Base-by-base conservation (phyloP, 305 asterid species). In the Fraxinus albicans region DNA sequence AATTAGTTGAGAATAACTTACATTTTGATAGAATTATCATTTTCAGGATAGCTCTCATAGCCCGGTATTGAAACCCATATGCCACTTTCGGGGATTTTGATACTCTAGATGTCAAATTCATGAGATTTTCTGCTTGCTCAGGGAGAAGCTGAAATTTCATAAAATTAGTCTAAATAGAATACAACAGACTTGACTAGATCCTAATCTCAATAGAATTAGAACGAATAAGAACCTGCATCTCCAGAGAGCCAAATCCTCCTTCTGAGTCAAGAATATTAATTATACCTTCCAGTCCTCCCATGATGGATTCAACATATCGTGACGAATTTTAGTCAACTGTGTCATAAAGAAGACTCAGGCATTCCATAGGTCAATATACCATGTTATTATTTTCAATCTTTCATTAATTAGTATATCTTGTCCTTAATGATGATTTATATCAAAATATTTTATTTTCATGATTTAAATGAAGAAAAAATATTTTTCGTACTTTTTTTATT, bases 231-330 rank as follows among this genome's bases (percentile, higher is more conserved):
- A 96, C 99, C 99, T 95, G 98, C 94, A 91, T 93, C 91, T 97
- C 99, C 85, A 97, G 89, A 70, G 97, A 93, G 79, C 99, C 98
- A 90, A 97, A 97, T 84, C 99, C 99, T 85, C 98, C 99, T 86
- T 94, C 99, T 0, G 99, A 97, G 86, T 95, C 98, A 4, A 97
- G 99, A 83, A 97, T 97, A 90, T 96, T 96, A 85, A 96, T 93
- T 82, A 96, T 88, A 81, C 98, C 99, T 90, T 96, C 99, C 86
- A 95, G 89, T 80, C 98, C 99, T 87, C 98, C 98, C 98, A 95
- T 95, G 90, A 97, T 94, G 83, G 98, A 97, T 87, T 97, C 98
- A 88, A 96, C 92, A 77, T 96, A 78, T 97, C 99, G 12, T 98
- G 98, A 9, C 98, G 97, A 85, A 95, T 94, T 90, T 95, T 97